Evolutionary conservation across 345 rosid genomes (phyloP).

Genomic region (Hypericum perforatum): DNA sequence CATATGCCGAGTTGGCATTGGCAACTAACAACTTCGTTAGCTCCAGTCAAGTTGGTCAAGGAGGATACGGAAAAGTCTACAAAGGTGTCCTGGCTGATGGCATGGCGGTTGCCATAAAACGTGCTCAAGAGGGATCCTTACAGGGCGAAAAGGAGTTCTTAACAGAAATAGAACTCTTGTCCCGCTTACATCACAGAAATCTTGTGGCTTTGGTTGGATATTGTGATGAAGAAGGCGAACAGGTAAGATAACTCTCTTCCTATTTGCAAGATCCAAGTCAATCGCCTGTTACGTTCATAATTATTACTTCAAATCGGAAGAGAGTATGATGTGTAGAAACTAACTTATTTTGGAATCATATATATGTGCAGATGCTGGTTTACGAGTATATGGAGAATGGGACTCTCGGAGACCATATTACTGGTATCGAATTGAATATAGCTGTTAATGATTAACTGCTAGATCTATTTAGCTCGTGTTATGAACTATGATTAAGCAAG

Average conservation of each 20-base stretch:
- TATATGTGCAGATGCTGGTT: conserved; percentile 67
- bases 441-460: too few species aligned
- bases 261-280: background rate
- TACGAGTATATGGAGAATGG: conserved; percentile 90
- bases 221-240: conserved; percentile 92
- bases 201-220: conserved; percentile 83
- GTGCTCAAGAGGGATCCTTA: conserved; percentile 80
- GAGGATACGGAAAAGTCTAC: conserved; percentile 95
- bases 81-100: conserved; percentile 68
- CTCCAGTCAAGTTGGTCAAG: conserved; percentile 77
- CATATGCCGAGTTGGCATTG: conserved; percentile 52
- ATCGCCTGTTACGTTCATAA: background rate
- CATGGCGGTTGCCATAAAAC: conserved; percentile 73
- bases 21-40: conserved; percentile 56
- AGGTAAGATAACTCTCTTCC: conserved; percentile 32
- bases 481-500: too few species aligned
- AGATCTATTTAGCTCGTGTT: too few species aligned
- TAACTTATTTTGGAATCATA: background rate
- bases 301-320: conserved; percentile 1
- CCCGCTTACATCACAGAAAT: conserved; percentile 88
- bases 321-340: conserved; percentile 1
- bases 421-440: conserved; percentile 34
- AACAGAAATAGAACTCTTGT: conserved; percentile 78
- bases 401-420: conserved; percentile 74
- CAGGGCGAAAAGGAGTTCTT: conserved; percentile 92